Conservation (phyloP, 441 rosid species). For the Jatropha podagrica region DNA sequence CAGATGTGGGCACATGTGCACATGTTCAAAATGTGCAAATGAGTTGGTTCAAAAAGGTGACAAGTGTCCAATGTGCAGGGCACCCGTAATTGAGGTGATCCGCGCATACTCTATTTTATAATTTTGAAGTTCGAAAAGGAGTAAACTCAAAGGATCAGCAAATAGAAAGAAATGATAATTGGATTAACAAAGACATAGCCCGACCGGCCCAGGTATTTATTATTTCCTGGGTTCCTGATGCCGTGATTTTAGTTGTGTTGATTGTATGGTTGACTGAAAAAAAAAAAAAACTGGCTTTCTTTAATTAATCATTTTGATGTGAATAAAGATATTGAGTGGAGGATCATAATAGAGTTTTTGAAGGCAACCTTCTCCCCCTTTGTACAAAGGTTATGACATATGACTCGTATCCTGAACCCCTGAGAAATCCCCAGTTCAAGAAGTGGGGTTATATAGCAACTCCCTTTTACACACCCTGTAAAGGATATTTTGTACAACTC, state of each 20-base stretch:
- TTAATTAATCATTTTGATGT: conserved; percentile 25
- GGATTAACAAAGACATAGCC: conserved; percentile 13
- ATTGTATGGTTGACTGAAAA: conserved; percentile 33
- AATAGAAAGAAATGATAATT: conserved; percentile 5
- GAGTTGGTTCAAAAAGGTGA: conserved; percentile 66
- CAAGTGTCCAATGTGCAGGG: conserved; percentile 95
- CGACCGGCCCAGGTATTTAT: conserved; percentile 23
- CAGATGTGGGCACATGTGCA: conserved; percentile 98
- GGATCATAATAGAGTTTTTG: conserved; percentile 10
- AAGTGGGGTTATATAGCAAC: neutral
- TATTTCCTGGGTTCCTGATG: conserved; percentile 20
- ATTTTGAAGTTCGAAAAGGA: conserved; percentile 15
- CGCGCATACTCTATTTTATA: conserved; percentile 74
- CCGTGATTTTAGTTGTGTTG: conserved; percentile 18
- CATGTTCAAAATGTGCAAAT: conserved; percentile 80
- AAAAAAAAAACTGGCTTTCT: conserved; percentile 19
- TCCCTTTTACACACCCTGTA: neutral
- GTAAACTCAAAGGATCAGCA: neutral
- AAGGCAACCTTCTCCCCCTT: neutral
- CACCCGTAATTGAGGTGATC: conserved; percentile 83
- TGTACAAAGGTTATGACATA: neutral
- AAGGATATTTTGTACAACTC: conserved; percentile 2
- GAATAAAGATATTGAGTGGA: conserved; percentile 28
- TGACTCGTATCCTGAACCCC: neutral
- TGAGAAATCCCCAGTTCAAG: neutral